A percentile compares a stretch with the other conserved stretches of the same genome.
Conservation (phyloP, 2,329 filamentous ascomycete species). For the Hirsutella thompsonii region DNA sequence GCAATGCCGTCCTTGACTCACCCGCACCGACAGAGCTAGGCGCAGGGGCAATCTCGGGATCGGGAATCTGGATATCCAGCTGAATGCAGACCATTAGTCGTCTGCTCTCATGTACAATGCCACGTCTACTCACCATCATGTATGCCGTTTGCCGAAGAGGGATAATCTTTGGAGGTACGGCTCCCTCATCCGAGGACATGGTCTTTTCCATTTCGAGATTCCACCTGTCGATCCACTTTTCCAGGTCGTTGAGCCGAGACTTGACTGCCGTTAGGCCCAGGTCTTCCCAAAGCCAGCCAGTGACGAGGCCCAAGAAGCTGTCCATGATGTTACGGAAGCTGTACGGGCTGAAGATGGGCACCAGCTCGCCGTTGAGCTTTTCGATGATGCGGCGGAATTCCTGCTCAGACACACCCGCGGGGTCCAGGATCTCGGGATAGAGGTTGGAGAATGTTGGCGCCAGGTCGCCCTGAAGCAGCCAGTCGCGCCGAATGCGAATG, state of each 20-base stretch:
- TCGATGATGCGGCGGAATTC: constrained; percentile 77
- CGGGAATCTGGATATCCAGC: constrained; percentile 72
- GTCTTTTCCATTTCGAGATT: constrained; percentile 57
- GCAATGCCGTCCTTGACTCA: constrained; percentile 20
- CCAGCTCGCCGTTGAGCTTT: constrained; percentile 65
- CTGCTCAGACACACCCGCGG: constrained; percentile 65
- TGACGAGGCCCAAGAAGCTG: constrained; percentile 63
- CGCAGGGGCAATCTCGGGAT: constrained; percentile 54
- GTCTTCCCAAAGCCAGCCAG: constrained; percentile 94
- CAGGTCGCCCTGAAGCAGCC: constrained; percentile 78
- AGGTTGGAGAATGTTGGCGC: constrained; percentile 90
- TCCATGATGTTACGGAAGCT: constrained; percentile 68
- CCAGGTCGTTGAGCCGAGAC: constrained; percentile 52
- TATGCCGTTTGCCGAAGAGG: constrained; percentile 74
- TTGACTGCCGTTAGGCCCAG: constrained; percentile 68
- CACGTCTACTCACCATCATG: constrained; percentile 51
- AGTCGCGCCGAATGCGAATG: constrained; percentile 84
- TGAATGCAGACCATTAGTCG: constrained; percentile 15
- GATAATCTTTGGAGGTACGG: constrained; percentile 56
- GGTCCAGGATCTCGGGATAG: constrained; percentile 91
- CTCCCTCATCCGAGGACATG: constrained; percentile 34
- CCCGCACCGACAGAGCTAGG: constrained; percentile 28
- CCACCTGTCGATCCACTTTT: constrained; percentile 78
- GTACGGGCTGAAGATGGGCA: constrained; percentile 70
- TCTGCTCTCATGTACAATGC: not conserved